Base-by-base conservation (phyloP, 2,329 filamentous ascomycete species). In the Mariannaea sp. region DNA sequence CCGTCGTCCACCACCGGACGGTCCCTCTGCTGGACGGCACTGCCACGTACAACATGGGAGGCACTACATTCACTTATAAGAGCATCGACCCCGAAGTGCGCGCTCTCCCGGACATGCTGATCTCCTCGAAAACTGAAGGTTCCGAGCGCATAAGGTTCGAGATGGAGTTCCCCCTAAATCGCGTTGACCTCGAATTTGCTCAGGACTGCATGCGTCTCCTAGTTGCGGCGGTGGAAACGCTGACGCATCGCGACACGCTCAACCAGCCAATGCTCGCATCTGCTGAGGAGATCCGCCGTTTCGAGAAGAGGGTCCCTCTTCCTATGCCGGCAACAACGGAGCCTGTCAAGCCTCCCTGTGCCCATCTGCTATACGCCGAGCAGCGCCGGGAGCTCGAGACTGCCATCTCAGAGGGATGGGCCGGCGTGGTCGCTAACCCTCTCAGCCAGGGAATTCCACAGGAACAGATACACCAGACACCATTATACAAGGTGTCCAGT, bases 401-500 rank as follows among this genome's bases (percentile, higher is more conserved):
- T 0, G 64, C 73, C 19, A 76, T 82, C 47, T 65, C 71, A 1
- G 61, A 70, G 0, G 73, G 74, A 0, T 82, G 80, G 80, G 68
- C 72, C 1, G 64, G 73, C 3, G 67, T 77, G 3, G 70, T 82
- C 5, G n/a, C n/a, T n/a, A 72, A 76, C 22, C 71, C 76, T 0
- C 60, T 71, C 0, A 57, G 67, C 0, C 62, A 76, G 3, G 71
- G 71, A 7, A 70, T 79, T 0, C 69, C 77, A 0, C 70, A 75
- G n/a, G 65, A 66, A 1, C 69, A 77, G 36, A 67, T 79, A 4
- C 73, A 75, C 27, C 72, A 73, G 1, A 74, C 77, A 0, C 73
- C 77, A 0, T 82, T 82, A 64, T 82, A 77, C 61, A 74, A 80
- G 79, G 77, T 68, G n/a, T n/a, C n/a, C n/a, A 76, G 75, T 7